A percentile compares a stretch with the other conserved stretches of the same genome.
Evolutionary conservation across 2,329 filamentous ascomycete genomes (phyloP).

Genomic region (Chaetomiaceae sp.): DNA sequence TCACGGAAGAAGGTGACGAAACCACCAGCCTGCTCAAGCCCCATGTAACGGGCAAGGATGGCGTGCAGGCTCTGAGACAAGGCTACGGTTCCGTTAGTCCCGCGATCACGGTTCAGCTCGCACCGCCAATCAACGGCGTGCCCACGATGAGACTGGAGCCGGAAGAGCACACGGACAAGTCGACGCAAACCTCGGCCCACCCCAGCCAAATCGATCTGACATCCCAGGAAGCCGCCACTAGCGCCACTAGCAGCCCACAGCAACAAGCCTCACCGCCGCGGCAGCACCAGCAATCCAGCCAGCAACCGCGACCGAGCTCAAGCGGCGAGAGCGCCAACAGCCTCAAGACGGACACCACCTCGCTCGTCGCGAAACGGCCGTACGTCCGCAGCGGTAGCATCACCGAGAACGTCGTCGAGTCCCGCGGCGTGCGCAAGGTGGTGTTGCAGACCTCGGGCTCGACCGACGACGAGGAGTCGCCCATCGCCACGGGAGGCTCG

Average conservation of each 20-base stretch:
- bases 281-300: no score
- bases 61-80: slow-evolving; percentile 55
- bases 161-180: slow-evolving; percentile 24
- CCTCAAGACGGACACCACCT: slow-evolving; percentile 12
- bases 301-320: slow-evolving; percentile 14
- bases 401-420: slow-evolving; percentile 71
- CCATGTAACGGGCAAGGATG: slow-evolving; percentile 58
- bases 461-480: slow-evolving; percentile 31
- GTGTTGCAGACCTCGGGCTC: slow-evolving; percentile 48
- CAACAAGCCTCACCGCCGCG: neutral
- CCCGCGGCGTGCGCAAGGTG: slow-evolving; percentile 69
- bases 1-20: slow-evolving; percentile 32
- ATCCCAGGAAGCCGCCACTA: neutral
- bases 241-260: slow-evolving; percentile 4
- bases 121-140: slow-evolving; percentile 24
- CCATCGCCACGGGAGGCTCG: neutral
- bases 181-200: slow-evolving; percentile 22
- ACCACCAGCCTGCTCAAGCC: slow-evolving; percentile 43
- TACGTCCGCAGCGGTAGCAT: slow-evolving; percentile 69
- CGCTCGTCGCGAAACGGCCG: slow-evolving; percentile 26
- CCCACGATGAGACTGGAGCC: slow-evolving; percentile 16
- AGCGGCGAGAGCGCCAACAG: slow-evolving; percentile 21
- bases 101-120: slow-evolving; percentile 21
- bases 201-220: slow-evolving; percentile 9
- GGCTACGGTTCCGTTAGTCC: slow-evolving; percentile 46